Evolutionary conservation across 441 rosid species (phyloP).

Genomic region (Pelargonium exstipulatum): DNA sequence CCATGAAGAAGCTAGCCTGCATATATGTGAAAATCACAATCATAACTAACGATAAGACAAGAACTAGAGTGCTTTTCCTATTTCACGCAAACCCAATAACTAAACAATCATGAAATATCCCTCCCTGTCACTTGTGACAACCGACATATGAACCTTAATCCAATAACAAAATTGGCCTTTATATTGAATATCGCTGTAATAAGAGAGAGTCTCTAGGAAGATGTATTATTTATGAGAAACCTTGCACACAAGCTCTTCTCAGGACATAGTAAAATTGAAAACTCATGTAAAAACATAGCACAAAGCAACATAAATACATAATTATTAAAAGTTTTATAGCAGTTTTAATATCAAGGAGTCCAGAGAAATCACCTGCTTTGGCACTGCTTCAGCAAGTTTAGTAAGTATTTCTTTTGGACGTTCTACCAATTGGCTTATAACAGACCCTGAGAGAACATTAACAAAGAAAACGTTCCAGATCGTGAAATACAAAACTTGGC

Average conservation of each 20-base stretch:
- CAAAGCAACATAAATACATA: not conserved
- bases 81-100: not conserved
- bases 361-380: slow-evolving; percentile 54
- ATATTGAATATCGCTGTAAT: not conserved
- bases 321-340: not conserved
- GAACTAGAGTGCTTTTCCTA: not conserved
- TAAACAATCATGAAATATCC: not conserved
- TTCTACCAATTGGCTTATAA: slow-evolving; percentile 48
- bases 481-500: slow-evolving; percentile 69
- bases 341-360: slow-evolving; percentile 14
- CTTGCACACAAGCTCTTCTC: not conserved
- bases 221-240: not conserved
- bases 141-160: not conserved
- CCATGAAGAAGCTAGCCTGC: slow-evolving; percentile 94
- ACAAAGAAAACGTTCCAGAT: slow-evolving; percentile 92
- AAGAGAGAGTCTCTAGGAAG: not conserved
- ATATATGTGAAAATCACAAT: slow-evolving; percentile 21
- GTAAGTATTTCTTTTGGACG: slow-evolving; percentile 57
- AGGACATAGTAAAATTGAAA: not conserved
- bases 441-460: slow-evolving; percentile 71
- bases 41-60: not conserved
- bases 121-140: not conserved
- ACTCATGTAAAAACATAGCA: not conserved
- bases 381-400: slow-evolving; percentile 70
- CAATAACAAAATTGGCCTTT: not conserved